These are phyloP conservation scores for Tothia fuscella DNA, from an alignment of 2,329 filamentous ascomycete genomes.

Conservation along the genomic window DNA sequence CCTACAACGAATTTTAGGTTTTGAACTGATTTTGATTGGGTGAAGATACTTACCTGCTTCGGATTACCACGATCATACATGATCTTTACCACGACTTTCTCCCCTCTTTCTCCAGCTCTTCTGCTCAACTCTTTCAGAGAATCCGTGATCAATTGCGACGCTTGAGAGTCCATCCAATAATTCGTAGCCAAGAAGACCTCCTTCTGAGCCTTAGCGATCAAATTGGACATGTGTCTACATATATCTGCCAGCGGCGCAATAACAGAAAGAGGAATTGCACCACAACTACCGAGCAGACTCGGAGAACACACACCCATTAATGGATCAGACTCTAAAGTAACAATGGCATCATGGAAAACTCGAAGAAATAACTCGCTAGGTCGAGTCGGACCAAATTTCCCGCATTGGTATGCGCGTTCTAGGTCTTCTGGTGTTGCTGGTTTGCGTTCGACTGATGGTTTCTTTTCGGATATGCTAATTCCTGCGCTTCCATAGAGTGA, in stretches of 20 bases:
- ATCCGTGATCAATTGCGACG: constrained; percentile 54
- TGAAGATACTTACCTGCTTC: constrained; percentile 36
- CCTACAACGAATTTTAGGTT: constrained; percentile 16
- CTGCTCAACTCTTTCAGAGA: constrained; percentile 57
- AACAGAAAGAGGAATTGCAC: constrained; percentile 55
- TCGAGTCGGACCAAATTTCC: constrained; percentile 50
- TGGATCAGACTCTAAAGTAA: constrained; percentile 41
- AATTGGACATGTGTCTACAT: constrained; percentile 60
- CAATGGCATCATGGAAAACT: constrained; percentile 55
- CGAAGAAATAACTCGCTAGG: constrained; percentile 58
- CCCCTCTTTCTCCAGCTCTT: constrained; percentile 46
- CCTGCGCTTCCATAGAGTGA: constrained; percentile 38
- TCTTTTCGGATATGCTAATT: constrained; percentile 17
- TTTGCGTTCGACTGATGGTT: constrained; percentile 14
- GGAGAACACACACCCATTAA: constrained; percentile 45
- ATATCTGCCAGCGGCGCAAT: constrained; percentile 60
- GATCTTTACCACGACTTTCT: constrained; percentile 55
- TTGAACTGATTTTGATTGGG: not conserved
- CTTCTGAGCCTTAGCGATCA: constrained; percentile 59
- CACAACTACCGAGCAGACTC: constrained; percentile 47
- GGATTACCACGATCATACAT: constrained; percentile 61
- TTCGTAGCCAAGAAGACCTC: constrained; percentile 68
- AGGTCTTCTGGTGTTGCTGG: constrained; percentile 31
- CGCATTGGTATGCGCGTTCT: constrained; percentile 46
- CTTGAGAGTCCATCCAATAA: constrained; percentile 60